Base-by-base conservation (phyloP, 345 rosid species). In the Pugionium cornutum region DNA sequence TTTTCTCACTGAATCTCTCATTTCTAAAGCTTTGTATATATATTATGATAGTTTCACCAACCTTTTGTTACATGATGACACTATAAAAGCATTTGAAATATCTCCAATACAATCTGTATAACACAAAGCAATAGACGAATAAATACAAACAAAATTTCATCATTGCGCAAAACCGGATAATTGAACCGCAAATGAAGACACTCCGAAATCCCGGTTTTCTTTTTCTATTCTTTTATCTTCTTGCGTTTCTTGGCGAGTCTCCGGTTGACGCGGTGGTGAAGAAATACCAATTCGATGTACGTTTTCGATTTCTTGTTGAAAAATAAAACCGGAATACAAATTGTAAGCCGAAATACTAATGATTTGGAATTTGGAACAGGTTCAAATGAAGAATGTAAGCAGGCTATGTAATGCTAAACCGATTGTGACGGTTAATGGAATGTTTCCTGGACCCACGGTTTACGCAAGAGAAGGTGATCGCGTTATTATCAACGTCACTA, bases 401-500 rank as follows among this genome's bases (percentile, higher is more conserved):
- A 71, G 77, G 61, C 30, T 81, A 62, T 81, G 84, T 46, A 66
- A 78, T 68, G 67, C 85, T 27, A 78, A 81, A 68, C 76, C 77
- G 9, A 78, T 76, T 55, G 82, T 81, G 1, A 78, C 77, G 28
- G 84, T 81, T 32, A 81, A 78, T 28, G 80, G 78, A 52, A 73
- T 41, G 80, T 81, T 75, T 67, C 80, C 77, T 4, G 80, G 84
- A 10, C 82, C 80, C 8, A 76, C 82, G 29, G 66, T 78, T 51
- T 78, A 70, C 29, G 75, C 9, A 48, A 59, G 74, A 67, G 75
- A 81, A 64, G 84, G 82, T 49, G 79, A 78, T 67, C 66, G 59
- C 64, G 75, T 73, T 34, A 75, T 81, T 4, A 52, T 81, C 51
- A 73, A 69, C 31, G 82, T 78, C 30, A 81, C 67, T 30, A 81